phyloP scores from a whole-genome alignment of 495 filamentous ascomycete genomes.

The Terfezia claveryi region DNA sequence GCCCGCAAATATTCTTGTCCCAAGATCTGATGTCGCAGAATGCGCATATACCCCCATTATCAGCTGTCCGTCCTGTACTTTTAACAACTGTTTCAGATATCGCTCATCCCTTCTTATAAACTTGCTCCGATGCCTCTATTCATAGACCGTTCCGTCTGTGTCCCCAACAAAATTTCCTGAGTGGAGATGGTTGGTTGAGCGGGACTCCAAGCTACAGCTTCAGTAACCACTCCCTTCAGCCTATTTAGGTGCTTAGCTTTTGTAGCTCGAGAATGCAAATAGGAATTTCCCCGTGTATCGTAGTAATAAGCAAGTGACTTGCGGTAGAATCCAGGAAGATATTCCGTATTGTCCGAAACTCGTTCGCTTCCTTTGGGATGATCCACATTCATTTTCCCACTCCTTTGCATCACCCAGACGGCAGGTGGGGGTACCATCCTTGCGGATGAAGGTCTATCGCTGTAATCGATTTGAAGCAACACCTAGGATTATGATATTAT shows the following conservation, averaged over 20 bases:
- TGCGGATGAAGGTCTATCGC: conserved; percentile 87
- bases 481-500: conserved; percentile 85
- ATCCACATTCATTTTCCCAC: conserved; percentile 52
- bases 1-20: conserved; percentile 41
- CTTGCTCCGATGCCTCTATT: conserved; percentile 74
- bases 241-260: conserved; percentile 63
- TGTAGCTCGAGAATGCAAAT: conserved; percentile 82
- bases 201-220: conserved; percentile 86
- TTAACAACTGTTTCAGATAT: conserved; percentile 63
- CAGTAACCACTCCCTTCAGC: conserved; percentile 65
- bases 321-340: conserved; percentile 96
- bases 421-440: conserved; percentile 42
- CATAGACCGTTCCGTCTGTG: conserved; percentile 87
- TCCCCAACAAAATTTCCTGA: conserved; percentile 80
- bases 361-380: conserved; percentile 80
- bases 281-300: conserved; percentile 89
- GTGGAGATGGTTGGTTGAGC: conserved; percentile 90
- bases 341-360: conserved; percentile 72
- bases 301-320: conserved; percentile 80
- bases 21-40: conserved; percentile 32
- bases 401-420: not conserved
- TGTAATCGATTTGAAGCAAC: conserved; percentile 73
- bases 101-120: conserved; percentile 90
- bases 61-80: conserved; percentile 47
- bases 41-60: conserved; percentile 72